Percentiles rank a stretch among this genome's conserved stretches.
Evolutionary conservation across 495 filamentous ascomycete genomes (phyloP).

Genomic region (Extremus antarcticus): DNA sequence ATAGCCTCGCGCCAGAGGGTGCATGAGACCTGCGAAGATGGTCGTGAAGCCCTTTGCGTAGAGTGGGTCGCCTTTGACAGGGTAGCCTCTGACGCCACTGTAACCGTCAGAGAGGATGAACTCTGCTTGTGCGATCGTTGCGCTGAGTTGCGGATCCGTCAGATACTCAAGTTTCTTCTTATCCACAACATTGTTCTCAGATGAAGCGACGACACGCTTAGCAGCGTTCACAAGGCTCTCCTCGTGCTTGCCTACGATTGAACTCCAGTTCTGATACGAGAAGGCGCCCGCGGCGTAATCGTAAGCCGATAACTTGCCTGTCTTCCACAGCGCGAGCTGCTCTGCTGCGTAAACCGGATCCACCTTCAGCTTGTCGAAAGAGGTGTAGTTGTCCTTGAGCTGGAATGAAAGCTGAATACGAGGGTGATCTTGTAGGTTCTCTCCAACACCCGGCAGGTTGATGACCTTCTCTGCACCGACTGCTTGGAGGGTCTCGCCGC

Average conservation of each 20-base stretch:
- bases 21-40: slow-evolving; percentile 15
- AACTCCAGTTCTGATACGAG: slow-evolving; percentile 15
- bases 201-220: neutral
- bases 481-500: slow-evolving; percentile 8
- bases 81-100: slow-evolving; percentile 20
- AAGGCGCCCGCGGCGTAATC: slow-evolving; percentile 17
- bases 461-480: slow-evolving; percentile 8
- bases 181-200: slow-evolving; percentile 7
- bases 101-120: slow-evolving; percentile 22
- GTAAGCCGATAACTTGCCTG: slow-evolving; percentile 9
- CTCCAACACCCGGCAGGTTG: slow-evolving; percentile 18
- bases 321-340: slow-evolving; percentile 16
- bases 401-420: slow-evolving; percentile 18
- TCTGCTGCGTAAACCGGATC: slow-evolving; percentile 3
- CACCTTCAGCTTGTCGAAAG: slow-evolving; percentile 12
- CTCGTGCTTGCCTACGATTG: slow-evolving; percentile 4
- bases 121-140: slow-evolving; percentile 14
- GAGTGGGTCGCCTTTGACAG: neutral
- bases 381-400: slow-evolving; percentile 17
- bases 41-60: slow-evolving; percentile 14
- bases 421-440: slow-evolving; percentile 24
- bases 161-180: slow-evolving; percentile 11
- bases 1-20: slow-evolving; percentile 14
- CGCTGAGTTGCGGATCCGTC: neutral
- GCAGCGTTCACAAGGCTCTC: slow-evolving; percentile 3